Conservation (phyloP, 805 yeast species). For the Torulaspora maleeae region DNA sequence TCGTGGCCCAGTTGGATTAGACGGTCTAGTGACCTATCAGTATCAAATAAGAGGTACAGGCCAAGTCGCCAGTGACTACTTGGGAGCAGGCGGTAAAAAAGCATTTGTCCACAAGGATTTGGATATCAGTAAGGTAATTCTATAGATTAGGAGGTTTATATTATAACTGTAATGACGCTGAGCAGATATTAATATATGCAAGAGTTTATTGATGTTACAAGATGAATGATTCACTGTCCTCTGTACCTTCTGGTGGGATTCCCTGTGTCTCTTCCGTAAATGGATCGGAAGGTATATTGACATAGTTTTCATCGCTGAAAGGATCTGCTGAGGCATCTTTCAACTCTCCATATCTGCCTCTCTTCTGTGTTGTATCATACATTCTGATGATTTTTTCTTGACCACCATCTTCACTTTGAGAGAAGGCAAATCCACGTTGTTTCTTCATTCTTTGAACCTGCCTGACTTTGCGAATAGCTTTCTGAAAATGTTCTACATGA, state of each 20-base stretch:
- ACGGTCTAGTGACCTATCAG: conserved; percentile 93
- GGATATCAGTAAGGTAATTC: conserved; percentile 35
- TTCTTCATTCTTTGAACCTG: conserved; percentile 98
- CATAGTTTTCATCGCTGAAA: conserved; percentile 23
- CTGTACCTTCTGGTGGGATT: conserved; percentile 2
- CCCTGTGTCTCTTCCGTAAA: conserved; percentile 13
- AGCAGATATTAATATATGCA: conserved; percentile 1
- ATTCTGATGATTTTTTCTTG: conserved; percentile 88
- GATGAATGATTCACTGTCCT: conserved; percentile 5
- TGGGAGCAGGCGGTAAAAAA: conserved; percentile 86
- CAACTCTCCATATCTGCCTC: conserved; percentile 69
- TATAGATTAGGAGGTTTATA: conserved; percentile 16
- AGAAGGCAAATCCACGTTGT: conserved; percentile 97
- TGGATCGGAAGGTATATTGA: conserved; percentile 15
- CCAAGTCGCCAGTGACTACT: conserved; percentile 85
- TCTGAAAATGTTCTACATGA: conserved; percentile 94
- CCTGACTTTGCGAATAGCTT: conserved; percentile 93
- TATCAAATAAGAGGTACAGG: conserved; percentile 91
- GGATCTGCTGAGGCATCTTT: conserved; percentile 39
- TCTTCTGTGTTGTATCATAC: conserved; percentile 86
- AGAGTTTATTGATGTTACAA: conserved; percentile 1
- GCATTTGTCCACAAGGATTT: conserved; percentile 70
- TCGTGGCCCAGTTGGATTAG: conserved; percentile 97
- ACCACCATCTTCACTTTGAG: conserved; percentile 86
- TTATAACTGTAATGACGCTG: neutral